Conservation (phyloP, 23 red algal species). For the Gracilaria gracilis region DNA sequence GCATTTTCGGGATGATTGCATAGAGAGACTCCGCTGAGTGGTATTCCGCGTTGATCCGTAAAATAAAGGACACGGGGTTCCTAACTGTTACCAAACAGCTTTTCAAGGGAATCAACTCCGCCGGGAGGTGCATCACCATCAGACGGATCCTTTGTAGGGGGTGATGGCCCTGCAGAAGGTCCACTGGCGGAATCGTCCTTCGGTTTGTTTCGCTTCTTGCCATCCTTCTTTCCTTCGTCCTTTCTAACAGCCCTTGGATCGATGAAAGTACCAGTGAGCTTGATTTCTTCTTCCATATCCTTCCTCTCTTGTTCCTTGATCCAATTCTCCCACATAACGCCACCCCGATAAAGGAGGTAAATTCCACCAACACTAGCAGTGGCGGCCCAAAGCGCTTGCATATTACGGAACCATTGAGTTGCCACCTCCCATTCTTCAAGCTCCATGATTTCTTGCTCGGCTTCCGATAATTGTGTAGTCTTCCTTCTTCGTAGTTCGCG, state of each 20-base stretch:
- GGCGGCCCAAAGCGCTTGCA: constrained; percentile 51
- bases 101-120: constrained; percentile 65
- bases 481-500: constrained; percentile 55
- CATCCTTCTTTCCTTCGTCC: constrained; percentile 72
- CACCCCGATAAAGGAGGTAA: constrained; percentile 67
- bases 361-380: constrained; percentile 61
- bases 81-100: constrained; percentile 73
- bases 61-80: neutral
- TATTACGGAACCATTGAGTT: constrained; percentile 51
- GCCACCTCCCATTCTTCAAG: constrained; percentile 67
- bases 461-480: constrained; percentile 62
- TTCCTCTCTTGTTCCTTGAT: constrained; percentile 82
- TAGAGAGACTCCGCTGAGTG: neutral
- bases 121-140: constrained; percentile 21
- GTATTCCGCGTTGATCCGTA: neutral
- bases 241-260: constrained; percentile 78
- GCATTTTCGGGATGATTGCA: neutral
- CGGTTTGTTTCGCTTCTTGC: constrained; percentile 43
- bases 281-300: constrained; percentile 86
- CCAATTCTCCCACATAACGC: constrained; percentile 86
- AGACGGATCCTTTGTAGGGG: neutral
- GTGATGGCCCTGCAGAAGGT: neutral
- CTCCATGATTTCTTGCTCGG: constrained; percentile 86
- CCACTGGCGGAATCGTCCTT: constrained; percentile 45
- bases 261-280: constrained; percentile 85